Evolutionary conservation across 352 stramenopile genomes (phyloP).

Genomic region (Globisporangium carolinianum): DNA sequence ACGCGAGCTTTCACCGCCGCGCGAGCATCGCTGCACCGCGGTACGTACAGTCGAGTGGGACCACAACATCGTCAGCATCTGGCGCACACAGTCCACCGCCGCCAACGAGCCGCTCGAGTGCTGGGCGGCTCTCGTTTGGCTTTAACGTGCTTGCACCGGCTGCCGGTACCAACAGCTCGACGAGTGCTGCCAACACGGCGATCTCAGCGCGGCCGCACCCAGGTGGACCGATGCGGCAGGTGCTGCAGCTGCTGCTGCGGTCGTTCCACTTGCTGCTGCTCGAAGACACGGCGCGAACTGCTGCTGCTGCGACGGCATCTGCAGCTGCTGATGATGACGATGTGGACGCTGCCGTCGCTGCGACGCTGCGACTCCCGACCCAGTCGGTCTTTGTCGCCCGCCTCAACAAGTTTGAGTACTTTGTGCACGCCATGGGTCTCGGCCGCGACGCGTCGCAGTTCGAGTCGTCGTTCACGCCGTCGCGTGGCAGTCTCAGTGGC

Average conservation of each 20-base stretch:
- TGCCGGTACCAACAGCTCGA: constrained; percentile 5
- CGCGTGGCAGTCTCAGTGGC: constrained; percentile 16
- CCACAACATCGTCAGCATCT: constrained; percentile 15
- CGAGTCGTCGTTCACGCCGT: constrained; percentile 68
- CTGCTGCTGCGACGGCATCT: constrained; percentile 21
- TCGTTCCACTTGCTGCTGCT: constrained; percentile 69
- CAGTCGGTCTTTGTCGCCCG: constrained; percentile 66
- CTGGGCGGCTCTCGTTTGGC: constrained; percentile 15
- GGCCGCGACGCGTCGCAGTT: constrained; percentile 64
- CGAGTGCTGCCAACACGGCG: constrained; percentile 10
- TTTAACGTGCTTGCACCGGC: constrained; percentile 31
- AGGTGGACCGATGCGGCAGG: constrained; percentile 76
- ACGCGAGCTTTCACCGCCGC: constrained; percentile 69
- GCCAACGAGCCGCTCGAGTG: constrained; percentile 2
- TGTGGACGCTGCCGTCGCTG: not conserved
- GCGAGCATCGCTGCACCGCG: constrained; percentile 31
- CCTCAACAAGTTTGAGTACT: constrained; percentile 84
- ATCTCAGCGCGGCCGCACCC: constrained; percentile 64
- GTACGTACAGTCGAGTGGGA: constrained; percentile 12
- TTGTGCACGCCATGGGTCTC: constrained; percentile 73
- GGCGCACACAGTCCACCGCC: constrained; percentile 42
- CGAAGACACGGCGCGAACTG: constrained; percentile 30
- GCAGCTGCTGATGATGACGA: not conserved
- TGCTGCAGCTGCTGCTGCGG: constrained; percentile 65
- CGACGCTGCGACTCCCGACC: constrained; percentile 27